Base-by-base conservation (phyloP, 345 rosid genomes). In the Aegle marmelos region DNA sequence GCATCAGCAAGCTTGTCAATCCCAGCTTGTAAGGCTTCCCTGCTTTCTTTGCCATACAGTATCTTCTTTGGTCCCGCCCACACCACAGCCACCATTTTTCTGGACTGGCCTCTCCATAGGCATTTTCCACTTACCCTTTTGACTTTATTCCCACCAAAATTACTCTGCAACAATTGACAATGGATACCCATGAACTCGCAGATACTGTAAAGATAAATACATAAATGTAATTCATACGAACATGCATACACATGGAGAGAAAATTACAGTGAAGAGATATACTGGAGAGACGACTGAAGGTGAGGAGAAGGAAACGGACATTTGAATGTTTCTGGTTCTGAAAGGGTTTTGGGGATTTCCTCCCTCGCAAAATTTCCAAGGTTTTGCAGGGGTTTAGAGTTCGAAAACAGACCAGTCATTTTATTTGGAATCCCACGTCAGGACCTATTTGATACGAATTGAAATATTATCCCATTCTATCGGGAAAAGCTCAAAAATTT, bases 1-100 rank as follows among this genome's bases (percentile, higher is more conserved):
- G 98, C 94, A 84, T 92, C 95, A 53, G 98, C 97, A 74, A 95
- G 76, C 83, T 93, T 92, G 85, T 95, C 95, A 27, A 95, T 92
- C 63, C 98, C 98, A 66, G 88, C 90, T 77, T 86, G 98, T 45
- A 95, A 78, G n/a, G 89, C 90, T 48, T 88, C 89, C 75, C 93
- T 89, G 82, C 98, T 85, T 70, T 89, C 87, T 83, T 80, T 87
- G 11, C 97, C 98, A 45, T 83, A 88, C 28, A 86, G 83, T 54
- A 93, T 88, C 82, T 81, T 91, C 89, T 91, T 95, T 10, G 91
- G 87, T 22, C 93, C 97, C 30, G 98, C 94, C 53, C 86, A 84
- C 34, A 90, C 94, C 72, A 85, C 78, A 31, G 19, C 31, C 75
- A 22, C 45, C 74, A 87, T 59, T 72, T 81, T 86, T 78, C 86